Evolutionary conservation across 2,329 filamentous ascomycete species (phyloP).

Genomic region (Dendryphion nanum): DNA sequence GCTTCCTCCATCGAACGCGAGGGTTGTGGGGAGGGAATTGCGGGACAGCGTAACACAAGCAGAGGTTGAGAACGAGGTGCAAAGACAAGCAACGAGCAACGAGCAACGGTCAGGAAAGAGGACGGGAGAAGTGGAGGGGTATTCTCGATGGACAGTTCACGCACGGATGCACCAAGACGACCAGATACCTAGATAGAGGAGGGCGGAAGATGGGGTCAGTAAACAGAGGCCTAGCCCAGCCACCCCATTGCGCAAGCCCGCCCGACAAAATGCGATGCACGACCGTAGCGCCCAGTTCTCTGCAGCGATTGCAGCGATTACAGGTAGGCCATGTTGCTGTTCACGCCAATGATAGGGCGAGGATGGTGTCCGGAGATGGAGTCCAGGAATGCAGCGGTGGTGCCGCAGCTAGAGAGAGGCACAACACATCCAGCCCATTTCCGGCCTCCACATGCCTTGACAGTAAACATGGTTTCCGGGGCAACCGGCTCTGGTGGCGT

Average conservation of each 20-base stretch:
- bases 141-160: constrained; percentile 32
- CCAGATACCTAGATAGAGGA: too few species aligned
- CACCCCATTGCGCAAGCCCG: constrained; percentile 12
- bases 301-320: too few species aligned
- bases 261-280: constrained; percentile 15
- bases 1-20: constrained; percentile 18
- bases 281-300: constrained; percentile 9
- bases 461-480: constrained; percentile 12
- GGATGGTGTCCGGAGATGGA: constrained; percentile 1
- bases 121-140: constrained; percentile 7
- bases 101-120: constrained; percentile 1
- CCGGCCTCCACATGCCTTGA: constrained; percentile 7
- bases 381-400: constrained; percentile 11
- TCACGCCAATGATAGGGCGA: constrained; percentile 11
- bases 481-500: too few species aligned
- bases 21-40: constrained; percentile 5
- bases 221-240: constrained; percentile 30
- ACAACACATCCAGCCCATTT: background rate
- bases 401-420: constrained; percentile 2
- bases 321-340: too few species aligned
- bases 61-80: constrained; percentile 5
- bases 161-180: constrained; percentile 19
- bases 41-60: constrained; percentile 12
- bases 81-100: background rate
- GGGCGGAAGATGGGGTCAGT: constrained; percentile 27